Base-by-base conservation (phyloP, 2,329 filamentous ascomycete species). In the Gaeumannomyces sp. region DNA sequence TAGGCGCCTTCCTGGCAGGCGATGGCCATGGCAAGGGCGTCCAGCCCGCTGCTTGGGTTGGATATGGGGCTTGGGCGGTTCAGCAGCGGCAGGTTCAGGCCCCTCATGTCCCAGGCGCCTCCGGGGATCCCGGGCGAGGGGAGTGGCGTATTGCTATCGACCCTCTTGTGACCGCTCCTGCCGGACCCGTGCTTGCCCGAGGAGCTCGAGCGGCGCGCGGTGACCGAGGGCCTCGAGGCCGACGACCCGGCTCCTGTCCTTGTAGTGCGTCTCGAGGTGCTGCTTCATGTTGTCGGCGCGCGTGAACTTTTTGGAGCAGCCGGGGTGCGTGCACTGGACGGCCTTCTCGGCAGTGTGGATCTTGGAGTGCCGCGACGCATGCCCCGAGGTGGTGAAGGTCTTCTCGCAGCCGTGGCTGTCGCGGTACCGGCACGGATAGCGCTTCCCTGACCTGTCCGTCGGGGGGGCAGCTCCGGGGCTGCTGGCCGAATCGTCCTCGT, bases 261-360 rank as follows among this genome's bases (percentile, higher is more conserved):
- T 88, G 76, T 85, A 89, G 74, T 93, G 90, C 0, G 90, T 93
- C 71, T 91, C 85, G 35, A 91, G 83, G 72, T 93, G 90, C 77
- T 93, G 90, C 81, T 92, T 92, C 90, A 93, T 93, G 80, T 93
- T 93, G 80, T 93, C 90, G 70, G 89, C 88, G 68, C 90, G 88
- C 14, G 89, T 92, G 71, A 93, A 93, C 72, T 89, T 90, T 78
- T 92, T 92, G 75, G 86, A 84, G 79, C 90, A 93, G 66, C 89
- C 89, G 0, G 82, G 78, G 71, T 83, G 90, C 38, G 87, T 82
- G 76, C 86, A 89, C 53, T 82, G 85, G 28, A 92, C 89, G 19
- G 87, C 87, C 78, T 93, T 93, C 76, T 92, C 90, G 61, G 89
- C 89, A 1, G 89, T 92, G 79, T 94, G 91, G 72, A 92, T 93